Evolutionary conservation across 352 stramenopile genomes (phyloP), one percentile per base, ranked within the genome.

Genomic region (Globisporangium abappressorium): DNA sequence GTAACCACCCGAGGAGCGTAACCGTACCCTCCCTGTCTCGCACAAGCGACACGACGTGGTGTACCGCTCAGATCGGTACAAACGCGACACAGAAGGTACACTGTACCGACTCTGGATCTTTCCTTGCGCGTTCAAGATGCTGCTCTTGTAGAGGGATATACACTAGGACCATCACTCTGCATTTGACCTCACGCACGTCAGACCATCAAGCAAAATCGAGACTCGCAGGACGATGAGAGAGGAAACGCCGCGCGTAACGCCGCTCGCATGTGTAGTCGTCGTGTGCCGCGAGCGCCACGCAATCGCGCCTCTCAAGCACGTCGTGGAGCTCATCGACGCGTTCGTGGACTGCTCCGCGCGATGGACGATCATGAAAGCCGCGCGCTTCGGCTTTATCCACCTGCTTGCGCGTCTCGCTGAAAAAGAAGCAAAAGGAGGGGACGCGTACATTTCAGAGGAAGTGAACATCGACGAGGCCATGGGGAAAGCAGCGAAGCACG

Each of bases 351-450:
- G 22, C 4, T 86, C 81, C 1, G 30, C 49, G n/a, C 20, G 38
- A 8, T 88, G 80, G 81, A 79, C 72, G 20, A 33, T 90, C 57
- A 71, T 74, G 24, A 70, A 64, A 14, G 82, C 78, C 6, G 77
- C 80, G 20, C 68, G 70, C 11, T 47, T 66, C 9, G 77, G 75
- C 22, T 77, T 76, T 36, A 66, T 90, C 67, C 70, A 82, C 38
- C 61, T 88, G 30, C 72, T 85, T 14, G 60, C 65, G 33, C 64
- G 70, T n/a, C 68, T 87, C 28, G 79, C 75, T 8, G 53, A 60
- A 9, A 72, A 74, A 11, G 60, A 70, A 46, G 57, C 46, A 7
- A 28, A 15, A 15, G 67, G 59, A 24, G 51, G 55, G 12, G 55
- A 62, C 11, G 26, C 70, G 22, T 70, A 62, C 47, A 15, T 57